These are phyloP conservation scores for Agrocybe praecox DNA, from an alignment of 768 basidiomycete genomes.

Conservation along the genomic window DNA sequence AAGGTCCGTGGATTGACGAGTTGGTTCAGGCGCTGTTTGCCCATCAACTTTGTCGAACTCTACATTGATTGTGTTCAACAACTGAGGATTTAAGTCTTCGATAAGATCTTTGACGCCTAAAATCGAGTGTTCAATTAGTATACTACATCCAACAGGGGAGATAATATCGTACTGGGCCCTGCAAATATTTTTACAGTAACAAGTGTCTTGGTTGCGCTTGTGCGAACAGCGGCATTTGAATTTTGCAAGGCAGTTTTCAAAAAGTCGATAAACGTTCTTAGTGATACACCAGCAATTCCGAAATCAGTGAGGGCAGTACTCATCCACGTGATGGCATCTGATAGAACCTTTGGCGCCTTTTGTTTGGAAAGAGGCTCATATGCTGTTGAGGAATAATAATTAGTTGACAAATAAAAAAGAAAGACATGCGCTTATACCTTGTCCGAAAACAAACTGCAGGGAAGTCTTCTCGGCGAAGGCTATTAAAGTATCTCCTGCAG, in stretches of 20 bases:
- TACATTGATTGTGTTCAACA: constrained; percentile 83
- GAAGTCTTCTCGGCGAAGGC: constrained; percentile 91
- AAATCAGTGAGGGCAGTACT: constrained; percentile 87
- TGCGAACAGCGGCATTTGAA: constrained; percentile 92
- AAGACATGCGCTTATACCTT: constrained; percentile 53
- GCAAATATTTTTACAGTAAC: constrained; percentile 93
- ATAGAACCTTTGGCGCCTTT: constrained; percentile 96
- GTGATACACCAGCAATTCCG: constrained; percentile 83
- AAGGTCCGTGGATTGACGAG: constrained; percentile 76
- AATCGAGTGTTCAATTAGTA: constrained; percentile 1
- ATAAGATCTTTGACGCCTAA: constrained; percentile 90
- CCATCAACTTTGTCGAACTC: constrained; percentile 95
- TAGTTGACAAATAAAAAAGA: background rate
- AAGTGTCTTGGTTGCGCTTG: constrained; percentile 89
- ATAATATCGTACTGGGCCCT: constrained; percentile 65
- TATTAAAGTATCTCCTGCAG: constrained; percentile 85
- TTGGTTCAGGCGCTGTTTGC: constrained; percentile 74
- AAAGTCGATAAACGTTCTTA: constrained; percentile 88
- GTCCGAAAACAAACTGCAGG: constrained; percentile 89
- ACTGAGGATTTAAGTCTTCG: constrained; percentile 92
- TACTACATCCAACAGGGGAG: background rate
- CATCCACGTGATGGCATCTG: constrained; percentile 89
- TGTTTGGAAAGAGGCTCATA: constrained; percentile 94
- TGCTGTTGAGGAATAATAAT: constrained; percentile 43
- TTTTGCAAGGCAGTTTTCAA: constrained; percentile 86